phyloP scores from a whole-genome alignment of 108 stramenopile species.

The Heterococcus sp. region DNA sequence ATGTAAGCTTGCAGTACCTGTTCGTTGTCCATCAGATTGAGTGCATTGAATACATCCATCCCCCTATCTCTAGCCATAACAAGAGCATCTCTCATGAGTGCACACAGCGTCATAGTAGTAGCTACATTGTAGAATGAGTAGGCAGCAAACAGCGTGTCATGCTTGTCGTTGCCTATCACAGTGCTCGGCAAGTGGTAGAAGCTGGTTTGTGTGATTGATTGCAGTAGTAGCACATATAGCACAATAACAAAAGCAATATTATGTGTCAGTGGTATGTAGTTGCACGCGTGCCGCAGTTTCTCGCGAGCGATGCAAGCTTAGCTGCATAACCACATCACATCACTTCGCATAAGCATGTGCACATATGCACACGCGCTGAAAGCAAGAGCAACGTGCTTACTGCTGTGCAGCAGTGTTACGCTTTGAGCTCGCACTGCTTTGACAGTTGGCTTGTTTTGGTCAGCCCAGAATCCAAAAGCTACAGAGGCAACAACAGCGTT shows the following conservation, averaged over 20 bases:
- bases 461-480: background rate
- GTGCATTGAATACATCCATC: constrained; percentile 95
- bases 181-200: constrained; percentile 92
- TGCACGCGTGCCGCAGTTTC: no score
- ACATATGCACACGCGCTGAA: no score
- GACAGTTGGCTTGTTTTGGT: no score
- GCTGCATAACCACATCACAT: background rate
- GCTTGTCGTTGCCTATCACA: constrained; percentile 72
- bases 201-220: constrained; percentile 65
- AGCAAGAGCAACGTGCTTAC: no score
- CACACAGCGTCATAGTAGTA: constrained; percentile 63
- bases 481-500: background rate
- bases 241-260: background rate
- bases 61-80: constrained; percentile 74
- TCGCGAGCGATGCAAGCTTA: background rate
- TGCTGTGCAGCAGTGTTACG: no score
- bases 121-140: constrained; percentile 98
- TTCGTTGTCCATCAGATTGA: constrained; percentile 95
- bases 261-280: background rate
- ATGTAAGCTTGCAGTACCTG: constrained; percentile 5
- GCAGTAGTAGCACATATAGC: background rate
- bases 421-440: no score
- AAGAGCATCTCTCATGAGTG: constrained; percentile 90
- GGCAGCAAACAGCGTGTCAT: constrained; percentile 79
- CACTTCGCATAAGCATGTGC: no score